Evolutionary conservation across 805 yeast species (phyloP).

Genomic region (Scheffersomyces lignosus): DNA sequence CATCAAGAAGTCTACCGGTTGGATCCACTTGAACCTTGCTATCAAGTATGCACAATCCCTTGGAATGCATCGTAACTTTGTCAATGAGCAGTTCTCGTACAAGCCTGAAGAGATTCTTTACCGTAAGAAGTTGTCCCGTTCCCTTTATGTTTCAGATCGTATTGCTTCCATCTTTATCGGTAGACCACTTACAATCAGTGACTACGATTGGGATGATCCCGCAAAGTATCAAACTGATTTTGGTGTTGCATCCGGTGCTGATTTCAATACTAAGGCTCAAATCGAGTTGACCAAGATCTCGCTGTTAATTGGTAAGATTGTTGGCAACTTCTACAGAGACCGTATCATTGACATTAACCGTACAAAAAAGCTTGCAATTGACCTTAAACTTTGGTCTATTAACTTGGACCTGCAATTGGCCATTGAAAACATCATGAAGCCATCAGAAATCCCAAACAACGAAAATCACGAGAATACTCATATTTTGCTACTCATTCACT

Average conservation of each 20-base stretch:
- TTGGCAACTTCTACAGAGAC: constrained; percentile 3
- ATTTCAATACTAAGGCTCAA: constrained; percentile 1
- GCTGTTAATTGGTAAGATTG: constrained; percentile 4
- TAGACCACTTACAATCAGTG: constrained; percentile 6
- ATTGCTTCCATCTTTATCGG: constrained; percentile 3
- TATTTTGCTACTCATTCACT: constrained; percentile 1
- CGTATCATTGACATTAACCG: background rate
- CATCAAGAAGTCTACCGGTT: constrained; percentile 4
- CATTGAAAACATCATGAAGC: background rate
- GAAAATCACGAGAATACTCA: constrained; percentile 1
- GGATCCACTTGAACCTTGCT: constrained; percentile 6
- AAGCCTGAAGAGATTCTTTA: background rate
- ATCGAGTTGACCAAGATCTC: constrained; percentile 3
- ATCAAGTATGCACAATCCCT: constrained; percentile 6
- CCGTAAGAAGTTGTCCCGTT: constrained; percentile 1
- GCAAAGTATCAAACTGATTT: background rate
- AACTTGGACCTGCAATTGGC: constrained; percentile 1
- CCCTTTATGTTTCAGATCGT: constrained; percentile 6
- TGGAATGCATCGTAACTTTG: constrained; percentile 4
- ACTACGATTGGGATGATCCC: constrained; percentile 9
- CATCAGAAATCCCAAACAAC: background rate
- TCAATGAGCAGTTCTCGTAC: background rate
- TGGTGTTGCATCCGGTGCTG: background rate
- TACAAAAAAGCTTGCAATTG: constrained; percentile 2
- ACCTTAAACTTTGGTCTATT: constrained; percentile 5